These are phyloP conservation scores for Acanthamoeba healyi DNA, from an alignment of 208 protist species.

Conservation along the genomic window DNA sequence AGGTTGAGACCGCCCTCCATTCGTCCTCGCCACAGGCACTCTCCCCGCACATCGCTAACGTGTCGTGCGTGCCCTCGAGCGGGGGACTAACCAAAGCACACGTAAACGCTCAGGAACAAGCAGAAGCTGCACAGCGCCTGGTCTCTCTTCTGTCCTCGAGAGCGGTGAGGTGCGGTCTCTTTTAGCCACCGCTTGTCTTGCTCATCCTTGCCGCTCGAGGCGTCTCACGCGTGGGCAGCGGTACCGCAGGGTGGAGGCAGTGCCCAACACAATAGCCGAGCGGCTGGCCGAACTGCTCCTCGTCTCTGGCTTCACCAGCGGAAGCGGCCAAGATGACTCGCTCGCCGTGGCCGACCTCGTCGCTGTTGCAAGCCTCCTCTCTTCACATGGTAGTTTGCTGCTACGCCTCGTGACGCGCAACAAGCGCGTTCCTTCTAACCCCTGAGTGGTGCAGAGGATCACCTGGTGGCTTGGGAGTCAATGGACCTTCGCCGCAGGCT, in stretches of 20 bases:
- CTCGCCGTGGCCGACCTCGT: neutral
- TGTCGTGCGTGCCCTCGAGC: neutral
- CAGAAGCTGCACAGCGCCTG: neutral
- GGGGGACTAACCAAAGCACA: too few species aligned
- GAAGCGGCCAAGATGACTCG: neutral
- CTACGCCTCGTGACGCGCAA: too few species aligned
- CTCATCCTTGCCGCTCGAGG: neutral
- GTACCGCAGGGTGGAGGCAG: neutral
- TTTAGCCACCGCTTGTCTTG: neutral
- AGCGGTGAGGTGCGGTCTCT: neutral
- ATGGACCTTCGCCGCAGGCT: slow-evolving; percentile 11
- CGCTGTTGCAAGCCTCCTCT: neutral
- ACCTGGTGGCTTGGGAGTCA: slow-evolving; percentile 10
- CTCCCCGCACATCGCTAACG: neutral
- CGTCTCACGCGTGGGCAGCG: neutral
- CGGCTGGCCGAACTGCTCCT: neutral
- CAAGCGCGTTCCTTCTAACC: too few species aligned
- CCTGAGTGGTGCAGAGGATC: slow-evolving; percentile 7
- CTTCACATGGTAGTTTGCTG: slow-evolving; percentile 4
- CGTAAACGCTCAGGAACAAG: neutral
- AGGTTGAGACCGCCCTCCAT: neutral
- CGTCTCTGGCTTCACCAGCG: neutral
- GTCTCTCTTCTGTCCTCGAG: neutral
- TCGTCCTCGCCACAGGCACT: neutral
- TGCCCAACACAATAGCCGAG: neutral